Percentiles rank a stretch among this genome's conserved stretches.
These are phyloP conservation scores for Solanum bulbocastanum DNA, from an alignment of 257 asterid species.

Conservation along the genomic window DNA sequence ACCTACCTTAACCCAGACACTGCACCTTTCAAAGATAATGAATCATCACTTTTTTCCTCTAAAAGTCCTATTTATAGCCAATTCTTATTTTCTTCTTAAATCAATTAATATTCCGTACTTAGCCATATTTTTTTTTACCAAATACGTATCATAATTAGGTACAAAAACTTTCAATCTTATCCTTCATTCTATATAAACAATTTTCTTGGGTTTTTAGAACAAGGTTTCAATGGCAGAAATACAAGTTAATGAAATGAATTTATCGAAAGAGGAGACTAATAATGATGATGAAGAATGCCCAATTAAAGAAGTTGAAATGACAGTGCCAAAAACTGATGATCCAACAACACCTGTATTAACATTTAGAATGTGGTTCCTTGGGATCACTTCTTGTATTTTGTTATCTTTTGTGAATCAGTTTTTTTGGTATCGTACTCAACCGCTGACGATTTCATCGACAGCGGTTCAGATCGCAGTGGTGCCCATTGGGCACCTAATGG, in stretches of 20 bases:
- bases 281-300: slow-evolving; percentile 13
- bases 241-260: not conserved
- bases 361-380: slow-evolving; percentile 43
- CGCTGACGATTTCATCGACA: slow-evolving; percentile 11
- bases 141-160: not conserved
- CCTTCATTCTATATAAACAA: not conserved
- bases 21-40: not conserved
- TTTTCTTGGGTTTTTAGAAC: not conserved
- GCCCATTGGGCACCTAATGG: slow-evolving; percentile 38
- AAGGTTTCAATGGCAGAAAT: not conserved
- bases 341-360: slow-evolving; percentile 23
- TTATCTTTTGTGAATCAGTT: slow-evolving; percentile 38
- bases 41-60: not conserved
- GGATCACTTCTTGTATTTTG: slow-evolving; percentile 13
- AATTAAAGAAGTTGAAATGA: slow-evolving; percentile 28
- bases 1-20: not conserved
- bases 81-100: not conserved
- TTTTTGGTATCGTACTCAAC: slow-evolving; percentile 31
- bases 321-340: slow-evolving; percentile 42
- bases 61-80: not conserved
- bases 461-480: slow-evolving; percentile 35
- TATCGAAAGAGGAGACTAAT: not conserved
- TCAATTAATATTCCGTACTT: not conserved
- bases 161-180: not conserved
- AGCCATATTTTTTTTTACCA: not conserved